These are phyloP conservation scores for Coprinopsis marcescibilis DNA, from an alignment of 768 basidiomycete genomes.

Conservation along the genomic window DNA sequence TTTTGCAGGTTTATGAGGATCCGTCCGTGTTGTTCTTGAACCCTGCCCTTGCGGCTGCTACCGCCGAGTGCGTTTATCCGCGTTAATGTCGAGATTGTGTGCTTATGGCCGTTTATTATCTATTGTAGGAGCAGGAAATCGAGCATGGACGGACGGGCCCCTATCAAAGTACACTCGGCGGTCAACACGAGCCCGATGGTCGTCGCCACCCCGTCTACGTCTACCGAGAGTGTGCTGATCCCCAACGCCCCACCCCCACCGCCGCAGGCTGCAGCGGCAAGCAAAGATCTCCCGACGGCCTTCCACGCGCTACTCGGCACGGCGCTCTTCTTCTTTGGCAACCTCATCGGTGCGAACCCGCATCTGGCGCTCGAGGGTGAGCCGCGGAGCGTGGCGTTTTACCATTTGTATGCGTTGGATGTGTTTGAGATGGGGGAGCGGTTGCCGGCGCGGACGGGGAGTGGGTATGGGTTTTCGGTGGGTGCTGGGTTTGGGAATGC, in stretches of 20 bases:
- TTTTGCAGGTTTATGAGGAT: conserved; percentile 48
- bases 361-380: conserved; percentile 49
- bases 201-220: neutral
- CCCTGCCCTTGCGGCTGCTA: conserved; percentile 7
- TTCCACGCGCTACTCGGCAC: conserved; percentile 65
- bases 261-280: conserved; percentile 25
- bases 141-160: no score
- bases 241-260: conserved; percentile 1
- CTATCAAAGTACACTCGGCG: no score
- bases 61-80: neutral
- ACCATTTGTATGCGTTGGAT: conserved; percentile 67
- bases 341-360: conserved; percentile 48
- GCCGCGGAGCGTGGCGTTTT: conserved; percentile 42
- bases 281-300: conserved; percentile 50
- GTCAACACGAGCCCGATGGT: no score
- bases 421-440: conserved; percentile 67
- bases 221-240: neutral
- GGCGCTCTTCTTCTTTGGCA: conserved; percentile 59
- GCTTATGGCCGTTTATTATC: neutral
- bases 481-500: neutral
- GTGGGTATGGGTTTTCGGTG: no score
- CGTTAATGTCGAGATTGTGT: neutral
- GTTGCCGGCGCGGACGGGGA: conserved; percentile 37
- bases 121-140: neutral
- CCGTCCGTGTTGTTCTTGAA: conserved; percentile 44